Evolutionary conservation across 306 rosid species (phyloP).

Genomic region (Potentilla sterilis): DNA sequence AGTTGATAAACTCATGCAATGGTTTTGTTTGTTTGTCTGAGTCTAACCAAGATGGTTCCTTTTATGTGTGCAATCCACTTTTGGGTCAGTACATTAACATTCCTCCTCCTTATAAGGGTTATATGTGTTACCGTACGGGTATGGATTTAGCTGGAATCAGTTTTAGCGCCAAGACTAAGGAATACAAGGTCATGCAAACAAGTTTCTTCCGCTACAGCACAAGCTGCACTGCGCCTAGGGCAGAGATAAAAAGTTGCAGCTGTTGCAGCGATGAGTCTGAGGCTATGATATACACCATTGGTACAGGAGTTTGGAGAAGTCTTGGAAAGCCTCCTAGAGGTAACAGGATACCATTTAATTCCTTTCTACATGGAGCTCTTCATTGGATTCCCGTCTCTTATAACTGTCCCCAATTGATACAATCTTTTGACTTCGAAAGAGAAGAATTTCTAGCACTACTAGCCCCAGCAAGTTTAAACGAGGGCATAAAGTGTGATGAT

Average conservation of each 20-base stretch:
- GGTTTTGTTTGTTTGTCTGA: neutral
- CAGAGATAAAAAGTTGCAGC: neutral
- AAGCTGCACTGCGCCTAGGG: neutral
- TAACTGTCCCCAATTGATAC: neutral
- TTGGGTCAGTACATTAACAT: neutral
- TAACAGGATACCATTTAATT: neutral
- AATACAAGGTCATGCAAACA: neutral
- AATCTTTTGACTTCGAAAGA: slow-evolving; percentile 2
- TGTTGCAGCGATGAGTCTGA: too few species aligned
- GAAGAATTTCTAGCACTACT: neutral
- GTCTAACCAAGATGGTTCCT: neutral
- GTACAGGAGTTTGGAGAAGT: slow-evolving; percentile 4
- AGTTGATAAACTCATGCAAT: slow-evolving; percentile 16
- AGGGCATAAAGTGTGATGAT: too few species aligned
- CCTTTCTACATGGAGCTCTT: neutral
- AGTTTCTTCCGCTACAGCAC: neutral
- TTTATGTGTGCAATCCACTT: neutral
- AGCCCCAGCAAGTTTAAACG: too few species aligned
- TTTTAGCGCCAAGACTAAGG: neutral
- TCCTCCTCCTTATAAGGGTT: neutral
- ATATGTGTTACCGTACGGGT: neutral
- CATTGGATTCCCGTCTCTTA: neutral
- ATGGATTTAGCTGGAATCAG: neutral
- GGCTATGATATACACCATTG: neutral
- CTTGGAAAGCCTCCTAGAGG: neutral